Conservation (phyloP, 23 red algal species). For the Gracilariopsis chorda region DNA sequence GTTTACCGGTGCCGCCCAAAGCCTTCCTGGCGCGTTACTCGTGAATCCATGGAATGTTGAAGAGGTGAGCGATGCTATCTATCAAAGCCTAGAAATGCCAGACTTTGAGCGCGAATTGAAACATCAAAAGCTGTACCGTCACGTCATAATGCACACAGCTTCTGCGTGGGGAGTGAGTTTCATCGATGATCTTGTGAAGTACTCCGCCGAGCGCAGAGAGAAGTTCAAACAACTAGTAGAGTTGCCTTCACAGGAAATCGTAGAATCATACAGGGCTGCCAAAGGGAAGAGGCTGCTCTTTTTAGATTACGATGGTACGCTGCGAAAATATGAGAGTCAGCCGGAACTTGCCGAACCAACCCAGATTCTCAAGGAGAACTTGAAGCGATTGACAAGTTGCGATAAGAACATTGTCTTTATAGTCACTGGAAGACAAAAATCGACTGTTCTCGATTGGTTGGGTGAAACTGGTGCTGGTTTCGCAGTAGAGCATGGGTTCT, state of each 20-base stretch:
- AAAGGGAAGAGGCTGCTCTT: slow-evolving; percentile 73
- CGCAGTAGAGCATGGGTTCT: slow-evolving; percentile 91
- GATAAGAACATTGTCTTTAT: slow-evolving; percentile 85
- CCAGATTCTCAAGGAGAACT: slow-evolving; percentile 11
- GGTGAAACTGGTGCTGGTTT: slow-evolving; percentile 63
- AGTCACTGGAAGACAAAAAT: slow-evolving; percentile 86
- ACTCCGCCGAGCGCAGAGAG: slow-evolving; percentile 45
- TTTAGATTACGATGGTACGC: slow-evolving; percentile 95
- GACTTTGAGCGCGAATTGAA: slow-evolving; percentile 79
- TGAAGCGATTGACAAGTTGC: slow-evolving; percentile 26
- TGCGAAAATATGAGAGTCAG: slow-evolving; percentile 70
- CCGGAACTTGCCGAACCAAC: slow-evolving; percentile 80
- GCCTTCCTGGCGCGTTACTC: slow-evolving; percentile 88
- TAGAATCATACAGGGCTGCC: slow-evolving; percentile 21
- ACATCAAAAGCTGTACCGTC: slow-evolving; percentile 84
- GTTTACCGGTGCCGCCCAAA: slow-evolving; percentile 90
- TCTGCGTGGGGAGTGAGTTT: slow-evolving; percentile 83
- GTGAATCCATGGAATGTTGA: slow-evolving; percentile 94
- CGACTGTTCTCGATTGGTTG: slow-evolving; percentile 82
- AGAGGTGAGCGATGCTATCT: slow-evolving; percentile 83
- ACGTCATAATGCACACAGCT: slow-evolving; percentile 83
- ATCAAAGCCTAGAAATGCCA: slow-evolving; percentile 82
- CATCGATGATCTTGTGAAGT: slow-evolving; percentile 78
- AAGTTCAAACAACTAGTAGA: slow-evolving; percentile 46
- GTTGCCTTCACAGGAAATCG: slow-evolving; percentile 2